A percentile compares a stretch with the other conserved stretches of the same genome.
Evolutionary conservation across 805 yeast genomes (phyloP).

Genomic region (Saccharomycopsis fermentans): DNA sequence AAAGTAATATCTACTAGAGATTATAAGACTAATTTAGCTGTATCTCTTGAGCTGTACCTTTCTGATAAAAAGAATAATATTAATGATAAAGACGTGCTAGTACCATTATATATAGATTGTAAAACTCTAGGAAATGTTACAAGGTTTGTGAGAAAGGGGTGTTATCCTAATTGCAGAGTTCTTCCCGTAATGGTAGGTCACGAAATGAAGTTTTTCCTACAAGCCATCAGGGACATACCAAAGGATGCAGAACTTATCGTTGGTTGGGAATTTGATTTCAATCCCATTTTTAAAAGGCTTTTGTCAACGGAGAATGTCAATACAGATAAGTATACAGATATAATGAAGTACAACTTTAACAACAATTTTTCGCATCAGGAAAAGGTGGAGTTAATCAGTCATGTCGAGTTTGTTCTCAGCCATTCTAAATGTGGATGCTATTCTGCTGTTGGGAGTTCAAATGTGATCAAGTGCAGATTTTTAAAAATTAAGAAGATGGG

Average conservation of each 20-base stretch:
- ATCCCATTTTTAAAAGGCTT: slow-evolving; percentile 62
- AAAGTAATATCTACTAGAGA: neutral
- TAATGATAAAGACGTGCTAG: neutral
- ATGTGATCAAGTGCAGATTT: slow-evolving; percentile 43
- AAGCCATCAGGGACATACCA: slow-evolving; percentile 45
- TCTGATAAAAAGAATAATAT: neutral
- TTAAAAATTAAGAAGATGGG: slow-evolving; percentile 53
- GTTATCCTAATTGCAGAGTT: slow-evolving; percentile 67
- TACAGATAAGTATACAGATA: slow-evolving; percentile 11
- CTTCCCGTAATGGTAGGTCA: slow-evolving; percentile 33
- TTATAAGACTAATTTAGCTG: slow-evolving; percentile 7
- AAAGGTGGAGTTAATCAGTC: slow-evolving; percentile 45
- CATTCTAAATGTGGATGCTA: slow-evolving; percentile 55
- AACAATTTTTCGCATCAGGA: slow-evolving; percentile 38
- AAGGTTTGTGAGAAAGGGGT: slow-evolving; percentile 65
- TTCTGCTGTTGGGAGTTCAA: slow-evolving; percentile 24
- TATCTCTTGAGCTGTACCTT: slow-evolving; percentile 1
- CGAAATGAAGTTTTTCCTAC: slow-evolving; percentile 44
- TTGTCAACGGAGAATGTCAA: slow-evolving; percentile 32
- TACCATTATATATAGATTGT: slow-evolving; percentile 13
- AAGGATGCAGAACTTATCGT: slow-evolving; percentile 65
- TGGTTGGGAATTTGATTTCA: slow-evolving; percentile 82
- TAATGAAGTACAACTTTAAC: slow-evolving; percentile 34
- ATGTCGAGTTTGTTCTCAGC: slow-evolving; percentile 52
- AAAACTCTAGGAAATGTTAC: slow-evolving; percentile 60